Percentiles rank a stretch among this genome's conserved stretches.
These are phyloP conservation scores for Spathaspora gorwiae DNA, from an alignment of 805 yeast genomes.

Conservation along the genomic window DNA sequence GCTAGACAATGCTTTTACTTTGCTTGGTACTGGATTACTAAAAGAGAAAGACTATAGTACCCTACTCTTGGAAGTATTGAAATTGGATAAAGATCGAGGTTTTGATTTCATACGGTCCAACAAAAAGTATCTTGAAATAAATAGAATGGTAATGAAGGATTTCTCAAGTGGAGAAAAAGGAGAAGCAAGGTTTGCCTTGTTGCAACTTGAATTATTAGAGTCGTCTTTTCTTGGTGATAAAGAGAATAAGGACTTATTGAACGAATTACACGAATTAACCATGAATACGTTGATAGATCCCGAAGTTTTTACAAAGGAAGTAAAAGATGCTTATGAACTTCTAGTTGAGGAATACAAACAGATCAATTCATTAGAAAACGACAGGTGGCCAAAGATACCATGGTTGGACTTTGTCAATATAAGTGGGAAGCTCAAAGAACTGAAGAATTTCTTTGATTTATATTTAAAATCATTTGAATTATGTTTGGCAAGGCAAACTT, in stretches of 20 bases:
- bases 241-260: constrained; percentile 6
- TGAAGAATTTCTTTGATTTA: constrained; percentile 19
- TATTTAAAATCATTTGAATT: constrained; percentile 35
- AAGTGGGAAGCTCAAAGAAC: constrained; percentile 22
- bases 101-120: constrained; percentile 27
- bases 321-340: constrained; percentile 19
- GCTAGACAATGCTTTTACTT: constrained; percentile 2
- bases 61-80: constrained; percentile 27
- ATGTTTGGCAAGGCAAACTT: constrained; percentile 8
- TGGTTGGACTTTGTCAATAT: constrained; percentile 34
- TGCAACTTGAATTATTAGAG: constrained; percentile 35
- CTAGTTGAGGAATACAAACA: constrained; percentile 23
- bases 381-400: constrained; percentile 32
- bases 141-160: constrained; percentile 28
- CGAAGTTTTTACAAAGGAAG: constrained; percentile 13
- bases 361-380: constrained; percentile 24
- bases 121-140: constrained; percentile 20
- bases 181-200: constrained; percentile 20
- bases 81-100: constrained; percentile 23
- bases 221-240: constrained; percentile 18
- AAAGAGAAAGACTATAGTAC: constrained; percentile 24
- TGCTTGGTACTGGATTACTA: constrained; percentile 10
- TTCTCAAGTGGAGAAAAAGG: constrained; percentile 16
- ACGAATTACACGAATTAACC: constrained; percentile 26
- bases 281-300: constrained; percentile 14